These are phyloP conservation scores for Batkoa obscura DNA, from an alignment of 371 early-diverging fungal genomes.

Conservation along the genomic window DNA sequence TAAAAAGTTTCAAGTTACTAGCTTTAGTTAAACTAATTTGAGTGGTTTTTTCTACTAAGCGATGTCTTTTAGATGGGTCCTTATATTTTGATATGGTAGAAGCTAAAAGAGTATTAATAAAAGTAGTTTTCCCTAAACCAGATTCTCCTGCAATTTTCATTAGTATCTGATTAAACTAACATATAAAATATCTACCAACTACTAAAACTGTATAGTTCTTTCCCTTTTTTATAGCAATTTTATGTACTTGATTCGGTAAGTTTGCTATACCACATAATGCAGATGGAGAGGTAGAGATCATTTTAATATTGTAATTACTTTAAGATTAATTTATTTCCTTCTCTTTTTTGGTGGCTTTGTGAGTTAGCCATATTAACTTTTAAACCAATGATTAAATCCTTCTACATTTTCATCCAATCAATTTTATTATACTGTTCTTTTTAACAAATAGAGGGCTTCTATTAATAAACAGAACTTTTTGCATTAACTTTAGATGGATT, in stretches of 20 bases:
- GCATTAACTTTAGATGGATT: too few species aligned
- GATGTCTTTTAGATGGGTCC: conserved; percentile 56
- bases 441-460: too few species aligned
- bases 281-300: neutral
- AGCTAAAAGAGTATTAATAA: conserved; percentile 76
- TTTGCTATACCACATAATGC: conserved; percentile 74
- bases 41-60: conserved; percentile 74
- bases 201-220: conserved; percentile 93
- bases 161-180: neutral
- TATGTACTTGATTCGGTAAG: conserved; percentile 94
- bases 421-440: too few species aligned
- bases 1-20: conserved; percentile 24
- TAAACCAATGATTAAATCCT: too few species aligned
- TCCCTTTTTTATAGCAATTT: conserved; percentile 85
- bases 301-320: too few species aligned
- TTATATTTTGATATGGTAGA: conserved; percentile 72
- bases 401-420: too few species aligned
- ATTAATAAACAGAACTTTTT: too few species aligned
- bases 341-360: too few species aligned
- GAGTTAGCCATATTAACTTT: too few species aligned
- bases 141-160: conserved; percentile 23
- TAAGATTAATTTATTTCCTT: too few species aligned
- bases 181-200: conserved; percentile 50
- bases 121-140: conserved; percentile 77
- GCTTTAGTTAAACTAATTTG: conserved; percentile 87